phyloP scores from a whole-genome alignment of 305 asterid genomes.

The Fraxinus floribunda region DNA sequence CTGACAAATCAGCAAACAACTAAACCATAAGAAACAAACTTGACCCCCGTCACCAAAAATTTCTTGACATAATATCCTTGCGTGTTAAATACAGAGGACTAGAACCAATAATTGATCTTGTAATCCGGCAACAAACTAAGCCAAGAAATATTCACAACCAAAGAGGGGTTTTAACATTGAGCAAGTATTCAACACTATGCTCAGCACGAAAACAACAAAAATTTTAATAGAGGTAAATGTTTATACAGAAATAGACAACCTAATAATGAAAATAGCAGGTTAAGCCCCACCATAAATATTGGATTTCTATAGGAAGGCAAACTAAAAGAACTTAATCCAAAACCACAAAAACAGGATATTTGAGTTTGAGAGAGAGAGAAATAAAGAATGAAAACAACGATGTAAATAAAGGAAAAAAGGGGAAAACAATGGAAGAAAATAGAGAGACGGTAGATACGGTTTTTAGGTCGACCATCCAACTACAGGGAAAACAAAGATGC shows the following conservation, averaged over 20 bases:
- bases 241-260: background rate
- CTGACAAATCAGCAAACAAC: slow-evolving; percentile 41
- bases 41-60: slow-evolving; percentile 5
- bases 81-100: background rate
- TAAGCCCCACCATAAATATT: background rate
- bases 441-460: background rate
- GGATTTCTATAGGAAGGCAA: background rate
- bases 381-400: background rate
- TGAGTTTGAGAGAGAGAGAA: background rate
- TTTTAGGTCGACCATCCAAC: background rate
- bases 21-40: slow-evolving; percentile 12
- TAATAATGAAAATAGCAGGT: background rate
- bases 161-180: background rate
- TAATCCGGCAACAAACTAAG: background rate
- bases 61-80: background rate
- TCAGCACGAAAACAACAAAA: background rate
- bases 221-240: background rate
- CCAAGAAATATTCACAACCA: background rate
- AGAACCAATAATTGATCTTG: background rate
- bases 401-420: background rate
- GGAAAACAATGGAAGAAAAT: background rate
- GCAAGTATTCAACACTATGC: background rate
- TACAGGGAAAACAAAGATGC: slow-evolving; percentile 6
- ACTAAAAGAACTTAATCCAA: background rate
- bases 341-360: background rate